Base-by-base conservation (phyloP, 2,329 filamentous ascomycete genomes). In the Helotiales sp. region DNA sequence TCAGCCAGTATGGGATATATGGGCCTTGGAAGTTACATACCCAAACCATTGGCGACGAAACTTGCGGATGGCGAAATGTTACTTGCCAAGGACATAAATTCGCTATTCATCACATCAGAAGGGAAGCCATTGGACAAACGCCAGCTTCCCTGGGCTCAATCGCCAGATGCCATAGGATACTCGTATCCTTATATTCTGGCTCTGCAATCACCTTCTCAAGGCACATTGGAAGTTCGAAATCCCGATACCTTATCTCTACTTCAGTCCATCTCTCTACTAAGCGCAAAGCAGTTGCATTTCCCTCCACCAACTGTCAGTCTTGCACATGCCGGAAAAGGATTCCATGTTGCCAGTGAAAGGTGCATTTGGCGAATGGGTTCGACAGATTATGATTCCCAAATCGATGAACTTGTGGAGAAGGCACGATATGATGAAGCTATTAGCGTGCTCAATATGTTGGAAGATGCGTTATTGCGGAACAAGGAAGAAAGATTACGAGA, bases 1-100 rank as follows among this genome's bases (percentile, higher is more conserved):
- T 91, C 90, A 63, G 91, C 91, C 7, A 92, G 93, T 57, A 97
- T 98, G 93, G 93, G 94, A 52, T 98, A 98, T 77, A 97, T 98
- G 87, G 95, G 95, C 0, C 89, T 98, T 77, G 93, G 93, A 59
- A 92, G 93, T 49, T 96, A 93, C 82, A 93, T 95, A 64, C 95
- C 96, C 1, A 96, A 93, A 75, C 96, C 96, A 6, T 84, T 99
- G 74, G 93, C 93, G 6, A 90, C 94, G 6, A 91, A 91, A 72
- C 84, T 99, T 13, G 87, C 88, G 2, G 92, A 96, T 70, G 92
- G 92, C 4, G 88, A 97, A 79, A 87, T 98, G 77, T 81, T 99
- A 66, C 84, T 99, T n/a, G 93, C 95, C n/a, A 97, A 97, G 78
- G 96, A 99, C 74, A 93, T 97, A 75, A 97, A 97, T 78, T 97